These are phyloP conservation scores for Epicoccum nigrum DNA, from an alignment of 2,329 filamentous ascomycete genomes.

Conservation along the genomic window DNA sequence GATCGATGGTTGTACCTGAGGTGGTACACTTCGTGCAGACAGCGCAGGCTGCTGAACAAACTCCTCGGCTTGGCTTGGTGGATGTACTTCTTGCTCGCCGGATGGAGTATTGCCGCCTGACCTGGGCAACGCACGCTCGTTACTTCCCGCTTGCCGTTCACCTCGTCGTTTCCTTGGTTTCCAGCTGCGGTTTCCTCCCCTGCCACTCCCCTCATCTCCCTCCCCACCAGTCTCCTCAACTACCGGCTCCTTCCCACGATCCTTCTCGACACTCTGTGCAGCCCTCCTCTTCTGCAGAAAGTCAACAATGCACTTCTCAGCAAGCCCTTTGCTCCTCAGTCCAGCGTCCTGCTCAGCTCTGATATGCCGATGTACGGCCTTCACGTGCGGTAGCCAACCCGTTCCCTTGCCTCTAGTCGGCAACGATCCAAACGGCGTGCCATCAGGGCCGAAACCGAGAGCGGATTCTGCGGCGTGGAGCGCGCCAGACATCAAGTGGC, in stretches of 20 bases:
- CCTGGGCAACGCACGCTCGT: no score
- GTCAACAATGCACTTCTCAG: constrained; percentile 22
- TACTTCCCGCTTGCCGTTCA: no score
- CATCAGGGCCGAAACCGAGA: constrained; percentile 22
- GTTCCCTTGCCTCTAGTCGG: constrained; percentile 27
- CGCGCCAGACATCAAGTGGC: not conserved
- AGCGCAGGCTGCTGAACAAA: no score
- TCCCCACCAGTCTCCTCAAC: not conserved
- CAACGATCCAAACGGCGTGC: constrained; percentile 22
- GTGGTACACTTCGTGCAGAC: no score
- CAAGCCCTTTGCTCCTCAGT: constrained; percentile 15
- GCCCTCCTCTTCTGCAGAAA: constrained; percentile 12
- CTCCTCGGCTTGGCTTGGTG: no score
- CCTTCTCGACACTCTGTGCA: not conserved
- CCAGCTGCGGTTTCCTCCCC: not conserved
- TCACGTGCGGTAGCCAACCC: constrained; percentile 25
- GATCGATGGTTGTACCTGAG: no score
- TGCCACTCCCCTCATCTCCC: not conserved
- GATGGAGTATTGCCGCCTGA: no score
- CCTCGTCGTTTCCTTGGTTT: no score
- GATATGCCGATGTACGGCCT: constrained; percentile 31
- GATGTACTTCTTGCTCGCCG: no score
- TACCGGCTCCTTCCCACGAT: not conserved
- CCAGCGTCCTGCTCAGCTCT: constrained; percentile 29
- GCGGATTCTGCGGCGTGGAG: not conserved